Evolutionary conservation across 352 stramenopile species (phyloP).

Genomic region (Phytophthora constricta): DNA sequence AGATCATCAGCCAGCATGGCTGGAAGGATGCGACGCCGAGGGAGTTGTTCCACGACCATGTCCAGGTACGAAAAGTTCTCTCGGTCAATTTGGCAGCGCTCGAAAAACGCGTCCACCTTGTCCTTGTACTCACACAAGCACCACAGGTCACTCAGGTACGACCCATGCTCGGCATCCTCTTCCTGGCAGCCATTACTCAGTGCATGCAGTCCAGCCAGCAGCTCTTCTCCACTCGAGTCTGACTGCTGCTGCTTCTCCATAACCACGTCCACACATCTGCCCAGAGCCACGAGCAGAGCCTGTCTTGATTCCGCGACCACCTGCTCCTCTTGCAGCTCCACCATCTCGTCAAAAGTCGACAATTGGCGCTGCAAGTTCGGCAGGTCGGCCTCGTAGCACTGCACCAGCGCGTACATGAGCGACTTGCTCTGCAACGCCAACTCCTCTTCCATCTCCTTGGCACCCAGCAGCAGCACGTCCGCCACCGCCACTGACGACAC

Average conservation of each 20-base stretch:
- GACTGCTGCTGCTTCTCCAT: conserved; percentile 38
- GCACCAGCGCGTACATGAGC: conserved; percentile 54
- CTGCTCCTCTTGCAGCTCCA: conserved; percentile 28
- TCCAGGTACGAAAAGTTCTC: conserved; percentile 77
- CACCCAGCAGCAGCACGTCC: conserved; percentile 42
- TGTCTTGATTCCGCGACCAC: conserved; percentile 60
- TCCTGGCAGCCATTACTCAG: conserved; percentile 64
- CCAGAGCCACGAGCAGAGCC: conserved; percentile 46
- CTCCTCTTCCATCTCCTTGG: conserved; percentile 37
- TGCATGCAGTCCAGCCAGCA: conserved; percentile 68
- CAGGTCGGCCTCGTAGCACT: conserved; percentile 69
- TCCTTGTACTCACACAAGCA: conserved; percentile 68
- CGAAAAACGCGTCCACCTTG: conserved; percentile 62
- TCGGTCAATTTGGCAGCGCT: conserved; percentile 52
- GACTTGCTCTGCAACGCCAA: conserved; percentile 34
- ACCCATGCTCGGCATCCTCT: conserved; percentile 61
- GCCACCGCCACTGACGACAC: conserved; percentile 20
- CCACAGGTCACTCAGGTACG: conserved; percentile 79
- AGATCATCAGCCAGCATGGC: conserved; percentile 24
- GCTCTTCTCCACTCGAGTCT: conserved; percentile 36
- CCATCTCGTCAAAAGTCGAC: conserved; percentile 48
- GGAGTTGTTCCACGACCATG: conserved; percentile 72
- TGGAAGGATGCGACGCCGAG: conserved; percentile 45
- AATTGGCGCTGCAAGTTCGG: conserved; percentile 55
- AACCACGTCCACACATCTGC: conserved; percentile 35